Evolutionary conservation across 2,329 filamentous ascomycete genomes (phyloP), one percentile per base, ranked within the genome.

Genomic region (Didymella pomorum): DNA sequence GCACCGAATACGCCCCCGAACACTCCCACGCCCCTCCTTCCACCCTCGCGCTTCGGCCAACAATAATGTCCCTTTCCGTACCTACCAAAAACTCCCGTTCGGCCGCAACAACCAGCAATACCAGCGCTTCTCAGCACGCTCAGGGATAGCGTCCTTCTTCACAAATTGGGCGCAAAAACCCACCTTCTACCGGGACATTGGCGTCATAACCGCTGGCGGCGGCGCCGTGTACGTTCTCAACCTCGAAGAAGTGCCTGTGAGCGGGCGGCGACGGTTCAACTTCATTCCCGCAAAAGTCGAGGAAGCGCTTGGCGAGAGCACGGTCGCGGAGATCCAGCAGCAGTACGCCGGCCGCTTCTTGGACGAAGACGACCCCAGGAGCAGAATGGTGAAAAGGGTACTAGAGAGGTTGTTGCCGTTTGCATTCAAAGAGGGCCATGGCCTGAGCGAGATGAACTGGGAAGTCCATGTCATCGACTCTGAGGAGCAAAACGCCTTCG

Each of bases 401-500:
- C 83, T 93, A 82, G 72, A 80, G 51, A 79, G 87, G 53, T 74
- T 94, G 67, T 85, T 93, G 25, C 88, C 88, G 6, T 87, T 87
- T 49, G 87, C 85, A 63, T 54, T 58, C n/a, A 6, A 12, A 1
- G 88, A 88, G 5, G 59, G 66, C 78, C 58, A 68, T 14, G 72
- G 71, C 0, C 33, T 75, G 49, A 76, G 83, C 61, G 77, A 83
- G 42, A 46, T 74, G 58, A 49, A 73, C 5, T 93, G 91, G 90
- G 88, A 92, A 76, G 83, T 93, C 4, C 81, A 84, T 67, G 90
- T 94, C 7, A 92, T 94, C 67, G 83, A 91, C n/a, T 87, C 88
- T 59, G 80, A 81, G 20, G 84, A 83, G 37, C 82, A 83, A 63
- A 94, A 94, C 68, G 91, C 91, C 0, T 92, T 93, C 70, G 90